Conservation (phyloP, 345 rosid species). For the Hevea brasiliensis region DNA sequence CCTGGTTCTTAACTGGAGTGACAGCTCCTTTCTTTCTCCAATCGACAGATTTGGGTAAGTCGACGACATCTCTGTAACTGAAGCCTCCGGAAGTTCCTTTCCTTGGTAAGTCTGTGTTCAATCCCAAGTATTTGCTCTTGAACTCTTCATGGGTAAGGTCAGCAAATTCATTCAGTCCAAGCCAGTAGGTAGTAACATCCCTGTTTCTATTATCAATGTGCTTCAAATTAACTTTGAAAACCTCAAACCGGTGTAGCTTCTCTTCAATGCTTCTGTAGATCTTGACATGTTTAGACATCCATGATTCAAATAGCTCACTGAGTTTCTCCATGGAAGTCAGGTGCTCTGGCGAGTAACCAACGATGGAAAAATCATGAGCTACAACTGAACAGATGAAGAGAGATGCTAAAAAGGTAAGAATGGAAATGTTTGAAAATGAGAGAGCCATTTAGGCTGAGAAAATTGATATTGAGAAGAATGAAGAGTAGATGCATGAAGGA, state of each 20-base stretch:
- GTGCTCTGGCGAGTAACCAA: constrained; percentile 67
- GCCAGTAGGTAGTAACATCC: constrained; percentile 64
- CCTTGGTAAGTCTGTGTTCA: constrained; percentile 29
- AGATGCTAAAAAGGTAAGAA: constrained; percentile 40
- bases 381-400: constrained; percentile 36
- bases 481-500: constrained; percentile 23
- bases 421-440: constrained; percentile 26
- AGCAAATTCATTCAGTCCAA: constrained; percentile 73
- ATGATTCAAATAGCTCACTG: constrained; percentile 62
- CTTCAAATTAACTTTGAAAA: constrained; percentile 69
- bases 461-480: not conserved
- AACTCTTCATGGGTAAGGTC: constrained; percentile 81
- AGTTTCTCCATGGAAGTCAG: constrained; percentile 55
- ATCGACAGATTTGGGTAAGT: constrained; percentile 63
- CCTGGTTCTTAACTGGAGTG: constrained; percentile 74
- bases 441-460: constrained; percentile 37
- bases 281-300: constrained; percentile 71
- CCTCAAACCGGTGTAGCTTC: constrained; percentile 61
- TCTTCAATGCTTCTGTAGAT: constrained; percentile 59
- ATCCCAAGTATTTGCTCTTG: constrained; percentile 61
- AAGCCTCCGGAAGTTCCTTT: constrained; percentile 35
- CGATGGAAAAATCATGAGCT: constrained; percentile 69
- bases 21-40: constrained; percentile 87
- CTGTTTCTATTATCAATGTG: constrained; percentile 74
- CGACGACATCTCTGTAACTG: constrained; percentile 36